Base-by-base conservation (phyloP, 169 alveolate genomes). In the Cryptosporidium sp. region DNA sequence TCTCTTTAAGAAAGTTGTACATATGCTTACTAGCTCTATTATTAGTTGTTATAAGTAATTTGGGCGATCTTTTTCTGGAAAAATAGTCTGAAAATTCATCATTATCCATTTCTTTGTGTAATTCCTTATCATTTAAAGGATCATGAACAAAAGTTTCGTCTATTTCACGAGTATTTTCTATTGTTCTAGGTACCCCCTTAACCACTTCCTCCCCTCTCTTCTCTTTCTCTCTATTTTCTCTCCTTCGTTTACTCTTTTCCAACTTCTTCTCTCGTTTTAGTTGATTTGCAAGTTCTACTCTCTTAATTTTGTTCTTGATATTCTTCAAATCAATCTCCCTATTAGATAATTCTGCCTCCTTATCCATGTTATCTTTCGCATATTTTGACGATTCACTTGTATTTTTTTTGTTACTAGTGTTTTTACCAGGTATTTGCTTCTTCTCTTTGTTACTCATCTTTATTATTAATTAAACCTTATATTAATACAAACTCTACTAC, bases 81-180 rank as follows among this genome's bases (percentile, higher is more conserved):
- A 95, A 97, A 92, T 95, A 96, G 37, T 93, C 94, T 65, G 95
- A 86, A 91, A 96, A 97, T 93, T 97, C 99, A 91, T 97, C 99
- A 48, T 93, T 92, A 31, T 91, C 92, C 93, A 95, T 96, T 43
- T 96, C 97, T 73, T 94, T 94, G 70, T 91, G 91, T 61, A 96
- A 86, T 86, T 96, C 98, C 73, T 91, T 94, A 61, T 96, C 97
- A 91, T 95, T 95, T 70, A 73, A 26, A 14, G 89, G 80, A 65
- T 80, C 89, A 18, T 71, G 37, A 16, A 91, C 92, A 61, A 37
- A 61, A 31, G 92, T 71, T 52, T 84, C 92, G 33, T 91, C 93
- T 18, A 86, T 85, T 45, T 48, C 89, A 74, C 93, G 75, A 31
- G 84, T 91, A 29, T 85, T 80, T 50, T 91, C 93, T 31, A 91